Evolutionary conservation across 1,284 basidiomycete genomes (phyloP), one percentile per base, ranked within the genome.

Genomic region (Lentinula novae-zelandiae): DNA sequence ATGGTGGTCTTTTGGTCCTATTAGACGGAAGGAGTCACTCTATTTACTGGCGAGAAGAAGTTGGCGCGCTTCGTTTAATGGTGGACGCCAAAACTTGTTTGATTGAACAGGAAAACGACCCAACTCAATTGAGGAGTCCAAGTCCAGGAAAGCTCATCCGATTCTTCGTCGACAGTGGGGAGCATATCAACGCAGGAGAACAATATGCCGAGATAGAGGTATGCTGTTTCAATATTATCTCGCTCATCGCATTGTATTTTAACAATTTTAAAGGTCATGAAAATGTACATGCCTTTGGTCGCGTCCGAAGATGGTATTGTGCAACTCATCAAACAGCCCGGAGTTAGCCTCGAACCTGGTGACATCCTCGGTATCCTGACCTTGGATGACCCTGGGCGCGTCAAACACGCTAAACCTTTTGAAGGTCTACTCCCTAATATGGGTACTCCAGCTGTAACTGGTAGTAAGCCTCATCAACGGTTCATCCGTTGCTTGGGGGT

Each of bases 81-180:
- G 87, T 99, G 66, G 95, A 98, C 75, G 85, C 94, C 65, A 97
- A 98, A 83, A 99, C 97, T 33, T 97, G 95, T 75, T 82, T 98
- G 75, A 96, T 99, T 68, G 97, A 98, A 77, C 96, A 99, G 76
- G 97, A 99, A 83, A 98, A 98, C 69, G 97, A 99, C 73, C 97
- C 97, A 5, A 99, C 97, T 15, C 96, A 99, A 75, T 82, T 99
- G 61, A 84, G 96, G 69, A 95, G 92, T 70, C 97, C 97, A 10
- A 95, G 91, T 76, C 97, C 97, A 27, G 97, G 97, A 56, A 99
- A 99, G 79, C 86, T 99, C 53, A 87, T 99, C 61, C 85, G 96
- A 57, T 96, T 92, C 81, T 86, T 99, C 65, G 90, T 99, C 65
- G 96, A 99, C 70, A 96, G 93, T 63, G 97, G 97, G 20, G 96